phyloP scores from a whole-genome alignment of 768 basidiomycete species.

The Lactarius sp. region DNA sequence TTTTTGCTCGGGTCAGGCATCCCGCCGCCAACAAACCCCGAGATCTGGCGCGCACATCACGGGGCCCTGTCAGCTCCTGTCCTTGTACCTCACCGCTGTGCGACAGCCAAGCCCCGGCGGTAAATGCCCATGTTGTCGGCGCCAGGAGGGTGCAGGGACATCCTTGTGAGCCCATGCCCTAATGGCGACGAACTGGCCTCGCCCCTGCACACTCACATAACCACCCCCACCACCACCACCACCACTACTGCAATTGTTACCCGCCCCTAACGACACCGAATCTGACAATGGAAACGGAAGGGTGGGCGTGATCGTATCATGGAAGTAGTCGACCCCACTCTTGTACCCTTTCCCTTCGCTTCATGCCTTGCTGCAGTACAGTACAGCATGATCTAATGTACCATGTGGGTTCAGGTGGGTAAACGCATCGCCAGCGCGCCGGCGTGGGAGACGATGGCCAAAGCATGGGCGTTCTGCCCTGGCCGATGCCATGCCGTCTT shows the following conservation, averaged over 20 bases:
- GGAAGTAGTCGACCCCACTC: neutral
- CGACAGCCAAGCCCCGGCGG: neutral
- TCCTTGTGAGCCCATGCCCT: neutral
- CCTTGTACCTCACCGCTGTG: neutral
- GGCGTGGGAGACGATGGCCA: constrained; percentile 7
- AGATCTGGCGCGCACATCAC: constrained; percentile 3
- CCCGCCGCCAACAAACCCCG: neutral
- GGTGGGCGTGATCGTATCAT: constrained; percentile 7
- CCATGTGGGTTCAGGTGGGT: neutral
- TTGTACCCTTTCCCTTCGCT: neutral
- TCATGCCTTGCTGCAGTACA: neutral
- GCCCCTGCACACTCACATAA: neutral
- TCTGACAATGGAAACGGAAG: neutral
- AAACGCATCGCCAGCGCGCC: constrained; percentile 12
- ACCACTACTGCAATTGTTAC: neutral
- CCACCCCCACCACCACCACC: no score
- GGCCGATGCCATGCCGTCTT: neutral
- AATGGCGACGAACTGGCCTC: neutral
- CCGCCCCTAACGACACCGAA: neutral
- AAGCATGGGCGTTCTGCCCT: neutral
- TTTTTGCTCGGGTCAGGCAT: neutral
- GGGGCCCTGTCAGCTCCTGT: constrained; percentile 6
- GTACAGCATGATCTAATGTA: neutral
- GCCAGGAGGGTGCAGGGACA: neutral
- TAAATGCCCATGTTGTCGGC: neutral